Conservation (phyloP, 495 filamentous ascomycete genomes). For the Lophiostoma macrostomum region DNA sequence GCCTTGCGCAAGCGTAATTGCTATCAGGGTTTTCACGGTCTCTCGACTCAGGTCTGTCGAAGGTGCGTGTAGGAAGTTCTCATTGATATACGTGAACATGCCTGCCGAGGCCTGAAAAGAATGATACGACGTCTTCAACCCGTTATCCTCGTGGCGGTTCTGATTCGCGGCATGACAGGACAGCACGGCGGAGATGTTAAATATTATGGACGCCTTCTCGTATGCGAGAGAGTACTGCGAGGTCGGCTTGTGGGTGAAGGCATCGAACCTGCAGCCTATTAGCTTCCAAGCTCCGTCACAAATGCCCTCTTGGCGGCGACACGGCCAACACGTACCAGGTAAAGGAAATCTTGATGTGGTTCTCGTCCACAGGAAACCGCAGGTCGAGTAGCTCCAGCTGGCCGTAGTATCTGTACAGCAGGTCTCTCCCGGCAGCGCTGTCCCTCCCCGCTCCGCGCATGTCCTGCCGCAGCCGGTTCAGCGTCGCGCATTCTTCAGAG, state of each 20-base stretch:
- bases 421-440: constrained; percentile 86
- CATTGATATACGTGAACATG: constrained; percentile 99
- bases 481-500: constrained; percentile 86
- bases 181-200: constrained; percentile 97
- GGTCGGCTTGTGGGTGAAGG: constrained; percentile 94
- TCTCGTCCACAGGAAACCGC: constrained; percentile 94
- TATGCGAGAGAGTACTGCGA: constrained; percentile 95
- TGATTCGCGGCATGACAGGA: constrained; percentile 95
- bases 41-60: constrained; percentile 92
- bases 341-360: constrained; percentile 97
- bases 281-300: constrained; percentile 4
- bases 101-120: constrained; percentile 97
- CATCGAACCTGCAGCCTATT: constrained; percentile 73
- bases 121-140: constrained; percentile 94
- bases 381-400: constrained; percentile 93
- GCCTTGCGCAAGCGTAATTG: constrained; percentile 87
- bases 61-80: constrained; percentile 96
- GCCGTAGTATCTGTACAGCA: constrained; percentile 96
- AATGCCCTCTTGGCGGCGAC: background rate
- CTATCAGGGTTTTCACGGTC: constrained; percentile 91
- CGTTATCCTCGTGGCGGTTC: constrained; percentile 83
- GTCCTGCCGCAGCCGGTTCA: constrained; percentile 96
- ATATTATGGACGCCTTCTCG: constrained; percentile 98
- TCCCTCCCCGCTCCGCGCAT: constrained; percentile 98
- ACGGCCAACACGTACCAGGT: constrained; percentile 90